Evolutionary conservation across 2,329 filamentous ascomycete genomes (phyloP).

Genomic region (Pestalotiopsis sp.): DNA sequence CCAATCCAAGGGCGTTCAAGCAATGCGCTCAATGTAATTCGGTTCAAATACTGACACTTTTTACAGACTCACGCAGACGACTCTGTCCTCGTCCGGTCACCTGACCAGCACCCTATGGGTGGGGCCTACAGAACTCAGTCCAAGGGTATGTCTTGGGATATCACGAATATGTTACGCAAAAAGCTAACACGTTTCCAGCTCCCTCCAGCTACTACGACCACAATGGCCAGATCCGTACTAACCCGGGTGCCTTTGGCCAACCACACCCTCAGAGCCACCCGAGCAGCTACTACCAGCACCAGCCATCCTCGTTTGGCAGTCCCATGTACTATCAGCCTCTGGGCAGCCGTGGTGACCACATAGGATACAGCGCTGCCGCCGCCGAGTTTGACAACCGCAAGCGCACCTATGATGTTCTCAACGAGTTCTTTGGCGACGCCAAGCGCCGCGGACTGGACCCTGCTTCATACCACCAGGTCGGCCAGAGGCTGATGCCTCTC

Average conservation of each 20-base stretch:
- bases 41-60: background rate
- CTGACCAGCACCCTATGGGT: slow-evolving; percentile 52
- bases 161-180: slow-evolving; percentile 30
- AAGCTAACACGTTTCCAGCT: slow-evolving; percentile 49
- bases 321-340: slow-evolving; percentile 76
- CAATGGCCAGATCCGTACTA: slow-evolving; percentile 63
- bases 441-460: slow-evolving; percentile 92
- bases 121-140: slow-evolving; percentile 54
- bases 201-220: slow-evolving; percentile 66
- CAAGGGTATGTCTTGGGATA: slow-evolving; percentile 49
- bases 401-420: slow-evolving; percentile 83
- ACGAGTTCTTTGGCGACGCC: slow-evolving; percentile 91
- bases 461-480: slow-evolving; percentile 86
- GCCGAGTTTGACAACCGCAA: slow-evolving; percentile 70
- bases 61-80: slow-evolving; percentile 86
- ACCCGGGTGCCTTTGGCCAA: slow-evolving; percentile 52
- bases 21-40: background rate
- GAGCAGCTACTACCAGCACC: slow-evolving; percentile 63
- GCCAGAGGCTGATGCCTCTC: slow-evolving; percentile 81
- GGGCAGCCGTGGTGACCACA: slow-evolving; percentile 60
- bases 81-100: slow-evolving; percentile 67
- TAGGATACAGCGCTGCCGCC: slow-evolving; percentile 58
- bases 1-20: background rate
- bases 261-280: slow-evolving; percentile 48
- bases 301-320: slow-evolving; percentile 59